Conservation (phyloP, 164 flowering plant species). For the Vitis amurensis region DNA sequence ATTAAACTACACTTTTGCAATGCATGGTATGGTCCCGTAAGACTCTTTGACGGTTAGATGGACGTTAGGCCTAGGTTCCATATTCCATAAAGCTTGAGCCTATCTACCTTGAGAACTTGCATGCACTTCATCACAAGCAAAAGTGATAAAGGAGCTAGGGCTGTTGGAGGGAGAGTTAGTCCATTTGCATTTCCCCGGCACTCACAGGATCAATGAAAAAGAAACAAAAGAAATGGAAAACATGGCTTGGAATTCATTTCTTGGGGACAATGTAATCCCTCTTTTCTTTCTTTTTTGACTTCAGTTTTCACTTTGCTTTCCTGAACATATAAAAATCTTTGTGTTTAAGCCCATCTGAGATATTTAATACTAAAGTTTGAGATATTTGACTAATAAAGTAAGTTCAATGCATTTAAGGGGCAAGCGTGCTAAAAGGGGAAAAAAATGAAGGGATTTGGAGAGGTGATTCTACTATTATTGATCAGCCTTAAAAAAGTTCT, state of each 20-base stretch:
- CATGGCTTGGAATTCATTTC: conserved; percentile 2
- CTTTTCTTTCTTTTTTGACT: conserved; percentile 15
- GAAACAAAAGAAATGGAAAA: neutral
- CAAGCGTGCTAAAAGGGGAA: neutral
- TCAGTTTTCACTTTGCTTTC: neutral
- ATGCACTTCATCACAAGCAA: neutral
- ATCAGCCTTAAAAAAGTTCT: neutral
- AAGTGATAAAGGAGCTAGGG: neutral
- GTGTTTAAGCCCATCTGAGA: neutral
- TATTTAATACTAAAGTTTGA: conserved; percentile 1
- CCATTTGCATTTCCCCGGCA: too few relatives aligned
- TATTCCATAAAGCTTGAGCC: neutral
- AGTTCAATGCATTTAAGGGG: conserved; percentile 1
- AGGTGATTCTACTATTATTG: neutral
- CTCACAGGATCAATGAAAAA: neutral
- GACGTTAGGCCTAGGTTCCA: too few relatives aligned
- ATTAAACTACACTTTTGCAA: too few relatives aligned
- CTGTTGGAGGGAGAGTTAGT: too few relatives aligned
- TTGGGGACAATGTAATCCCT: conserved; percentile 9
- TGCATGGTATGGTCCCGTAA: too few relatives aligned
- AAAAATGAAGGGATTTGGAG: neutral
- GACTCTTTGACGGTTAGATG: too few relatives aligned
- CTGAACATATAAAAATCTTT: conserved; percentile 4
- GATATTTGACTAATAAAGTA: conserved; percentile 15
- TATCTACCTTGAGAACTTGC: neutral